Percentiles rank a stretch among this genome's conserved stretches.
Evolutionary conservation across 2,329 filamentous ascomycete species (phyloP).

Genomic region (Anthostomella pinea): DNA sequence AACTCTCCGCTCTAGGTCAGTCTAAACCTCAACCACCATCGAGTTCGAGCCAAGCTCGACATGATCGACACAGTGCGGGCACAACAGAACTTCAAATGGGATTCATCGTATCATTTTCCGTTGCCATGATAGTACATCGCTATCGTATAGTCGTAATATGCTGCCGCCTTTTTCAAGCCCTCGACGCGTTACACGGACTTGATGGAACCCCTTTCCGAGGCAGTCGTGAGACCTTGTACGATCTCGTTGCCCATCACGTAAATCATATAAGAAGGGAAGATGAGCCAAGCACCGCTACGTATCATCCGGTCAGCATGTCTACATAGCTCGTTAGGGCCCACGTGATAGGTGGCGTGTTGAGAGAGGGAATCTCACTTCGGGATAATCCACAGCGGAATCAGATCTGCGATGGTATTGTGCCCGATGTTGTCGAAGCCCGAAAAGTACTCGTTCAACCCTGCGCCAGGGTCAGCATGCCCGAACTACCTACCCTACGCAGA

Average conservation of each 20-base stretch:
- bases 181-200: constrained; percentile 41
- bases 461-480: no score
- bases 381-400: constrained; percentile 55
- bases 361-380: no score
- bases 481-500: no score
- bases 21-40: no score
- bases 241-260: constrained; percentile 48
- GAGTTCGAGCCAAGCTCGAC: no score
- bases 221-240: constrained; percentile 41
- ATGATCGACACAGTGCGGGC: no score
- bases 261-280: constrained; percentile 52
- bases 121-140: no score
- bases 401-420: constrained; percentile 46
- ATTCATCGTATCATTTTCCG: no score
- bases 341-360: no score
- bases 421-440: constrained; percentile 56
- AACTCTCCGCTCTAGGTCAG: no score
- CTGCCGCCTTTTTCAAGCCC: not conserved
- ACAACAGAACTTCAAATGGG: no score
- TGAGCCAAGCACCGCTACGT: constrained; percentile 52
- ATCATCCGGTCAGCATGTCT: constrained; percentile 2
- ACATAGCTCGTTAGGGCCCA: not conserved
- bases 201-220: constrained; percentile 30
- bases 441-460: constrained; percentile 56
- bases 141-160: no score